phyloP scores from a whole-genome alignment of 768 basidiomycete species.

The Mrakia frigida region DNA sequence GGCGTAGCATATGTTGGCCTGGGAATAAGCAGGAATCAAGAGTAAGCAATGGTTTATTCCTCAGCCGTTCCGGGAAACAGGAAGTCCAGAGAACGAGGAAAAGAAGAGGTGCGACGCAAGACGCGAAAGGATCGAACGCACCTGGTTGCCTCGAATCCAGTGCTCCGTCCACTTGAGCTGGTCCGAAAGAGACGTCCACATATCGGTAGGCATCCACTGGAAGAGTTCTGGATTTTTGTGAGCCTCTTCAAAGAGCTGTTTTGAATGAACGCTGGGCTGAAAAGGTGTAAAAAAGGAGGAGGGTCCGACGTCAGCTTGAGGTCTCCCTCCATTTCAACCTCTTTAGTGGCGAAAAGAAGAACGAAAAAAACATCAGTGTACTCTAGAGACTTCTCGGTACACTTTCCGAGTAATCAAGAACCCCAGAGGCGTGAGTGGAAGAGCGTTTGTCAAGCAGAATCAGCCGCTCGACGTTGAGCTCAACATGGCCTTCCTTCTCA shows the following conservation, averaged over 20 bases:
- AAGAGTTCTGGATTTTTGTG: background rate
- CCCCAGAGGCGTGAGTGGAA: background rate
- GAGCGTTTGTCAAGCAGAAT: background rate
- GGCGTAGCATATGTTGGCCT: slow-evolving; percentile 22
- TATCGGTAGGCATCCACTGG: slow-evolving; percentile 7
- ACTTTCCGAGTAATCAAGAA: too few relatives aligned
- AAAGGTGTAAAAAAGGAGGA: background rate
- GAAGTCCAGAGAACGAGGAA: background rate
- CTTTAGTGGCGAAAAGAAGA: too few relatives aligned
- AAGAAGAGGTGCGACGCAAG: background rate
- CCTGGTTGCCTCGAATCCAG: background rate
- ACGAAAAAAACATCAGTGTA: too few relatives aligned
- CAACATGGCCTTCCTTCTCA: too few relatives aligned
- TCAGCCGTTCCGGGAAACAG: too few relatives aligned
- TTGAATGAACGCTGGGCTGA: slow-evolving; percentile 20
- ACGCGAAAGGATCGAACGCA: background rate
- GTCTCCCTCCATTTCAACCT: background rate
- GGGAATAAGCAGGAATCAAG: too few relatives aligned
- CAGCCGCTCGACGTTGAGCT: too few relatives aligned
- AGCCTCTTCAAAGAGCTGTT: slow-evolving; percentile 5
- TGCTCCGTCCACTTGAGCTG: background rate
- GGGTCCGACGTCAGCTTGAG: background rate
- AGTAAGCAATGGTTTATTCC: too few relatives aligned
- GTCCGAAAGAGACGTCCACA: slow-evolving; percentile 6
- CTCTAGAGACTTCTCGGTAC: too few relatives aligned